Evolutionary conservation across 208 protist species (phyloP).

Genomic region (Acanthamoeba lenticulata): DNA sequence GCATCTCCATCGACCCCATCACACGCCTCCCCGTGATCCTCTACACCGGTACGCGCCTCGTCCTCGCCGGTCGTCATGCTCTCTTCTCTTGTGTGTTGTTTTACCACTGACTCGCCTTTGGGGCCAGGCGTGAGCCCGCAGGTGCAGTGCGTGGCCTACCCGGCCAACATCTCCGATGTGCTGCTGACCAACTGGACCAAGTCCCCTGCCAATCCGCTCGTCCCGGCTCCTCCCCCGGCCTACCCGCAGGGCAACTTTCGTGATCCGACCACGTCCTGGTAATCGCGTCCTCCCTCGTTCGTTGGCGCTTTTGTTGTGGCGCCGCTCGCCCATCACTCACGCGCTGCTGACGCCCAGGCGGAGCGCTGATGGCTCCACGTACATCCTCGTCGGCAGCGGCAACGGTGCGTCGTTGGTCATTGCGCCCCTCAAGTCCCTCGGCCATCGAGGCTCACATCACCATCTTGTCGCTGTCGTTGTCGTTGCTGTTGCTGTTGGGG

Average conservation of each 20-base stretch:
- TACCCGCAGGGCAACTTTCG: not conserved
- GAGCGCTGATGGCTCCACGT: not conserved
- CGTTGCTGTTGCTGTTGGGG: too few species aligned
- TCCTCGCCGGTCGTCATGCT: not conserved
- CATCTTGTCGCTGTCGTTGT: too few species aligned
- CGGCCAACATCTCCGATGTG: not conserved
- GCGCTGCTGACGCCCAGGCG: not conserved
- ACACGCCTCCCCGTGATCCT: not conserved
- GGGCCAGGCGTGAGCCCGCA: not conserved
- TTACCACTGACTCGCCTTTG: not conserved
- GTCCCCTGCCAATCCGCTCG: not conserved
- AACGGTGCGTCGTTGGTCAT: too few species aligned
- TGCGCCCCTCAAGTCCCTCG: too few species aligned
- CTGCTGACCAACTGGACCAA: constrained; percentile 51
- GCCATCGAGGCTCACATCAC: too few species aligned
- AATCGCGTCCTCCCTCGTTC: not conserved
- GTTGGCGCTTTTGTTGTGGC: not conserved
- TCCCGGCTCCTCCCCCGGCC: not conserved
- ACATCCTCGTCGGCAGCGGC: not conserved
- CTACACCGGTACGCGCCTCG: not conserved
- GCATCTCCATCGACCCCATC: constrained; percentile 2
- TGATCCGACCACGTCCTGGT: not conserved
- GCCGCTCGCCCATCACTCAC: not conserved
- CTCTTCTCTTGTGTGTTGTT: not conserved
- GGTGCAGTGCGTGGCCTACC: constrained; percentile 14